Evolutionary conservation across 352 stramenopile genomes (phyloP).

Genomic region (Globisporangium cylindrosporum): DNA sequence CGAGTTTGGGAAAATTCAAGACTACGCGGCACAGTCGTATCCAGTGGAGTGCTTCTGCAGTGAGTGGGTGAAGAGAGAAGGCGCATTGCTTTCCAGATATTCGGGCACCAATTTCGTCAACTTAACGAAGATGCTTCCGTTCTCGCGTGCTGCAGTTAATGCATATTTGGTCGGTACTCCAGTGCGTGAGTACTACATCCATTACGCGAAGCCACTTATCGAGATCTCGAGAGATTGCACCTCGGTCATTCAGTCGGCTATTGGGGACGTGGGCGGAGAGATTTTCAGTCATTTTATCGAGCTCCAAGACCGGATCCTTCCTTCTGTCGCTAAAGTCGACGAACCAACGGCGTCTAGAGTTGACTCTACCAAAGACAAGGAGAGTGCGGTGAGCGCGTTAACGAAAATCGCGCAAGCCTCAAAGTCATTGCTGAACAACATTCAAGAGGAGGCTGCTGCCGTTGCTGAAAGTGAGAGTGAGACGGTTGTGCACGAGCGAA

Average conservation of each 20-base stretch:
- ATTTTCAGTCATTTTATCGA: not conserved
- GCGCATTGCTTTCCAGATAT: constrained; percentile 21
- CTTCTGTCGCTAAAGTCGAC: not conserved
- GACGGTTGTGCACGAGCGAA: not conserved
- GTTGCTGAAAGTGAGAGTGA: not conserved
- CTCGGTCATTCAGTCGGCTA: constrained; percentile 28
- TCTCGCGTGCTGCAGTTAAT: constrained; percentile 23
- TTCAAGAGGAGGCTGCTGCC: constrained; percentile 1
- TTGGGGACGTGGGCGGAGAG: constrained; percentile 14
- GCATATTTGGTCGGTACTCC: constrained; percentile 6
- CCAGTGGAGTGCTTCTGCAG: constrained; percentile 36
- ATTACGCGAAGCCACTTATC: constrained; percentile 39
- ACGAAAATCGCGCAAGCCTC: constrained; percentile 35
- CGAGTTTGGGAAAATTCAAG: constrained; percentile 23
- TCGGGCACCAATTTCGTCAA: constrained; percentile 24
- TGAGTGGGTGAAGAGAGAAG: constrained; percentile 44
- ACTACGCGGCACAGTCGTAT: constrained; percentile 31
- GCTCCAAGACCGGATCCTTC: not conserved
- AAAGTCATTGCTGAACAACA: constrained; percentile 22
- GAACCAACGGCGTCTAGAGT: not conserved
- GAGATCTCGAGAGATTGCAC: constrained; percentile 26
- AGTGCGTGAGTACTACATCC: constrained; percentile 29
- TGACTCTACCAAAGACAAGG: not conserved
- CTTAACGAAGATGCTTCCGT: constrained; percentile 35
- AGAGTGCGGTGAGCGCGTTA: constrained; percentile 21